Conservation (phyloP, 192 early-diverging fungal genomes). For the Martensiomyces pterosporus region DNA sequence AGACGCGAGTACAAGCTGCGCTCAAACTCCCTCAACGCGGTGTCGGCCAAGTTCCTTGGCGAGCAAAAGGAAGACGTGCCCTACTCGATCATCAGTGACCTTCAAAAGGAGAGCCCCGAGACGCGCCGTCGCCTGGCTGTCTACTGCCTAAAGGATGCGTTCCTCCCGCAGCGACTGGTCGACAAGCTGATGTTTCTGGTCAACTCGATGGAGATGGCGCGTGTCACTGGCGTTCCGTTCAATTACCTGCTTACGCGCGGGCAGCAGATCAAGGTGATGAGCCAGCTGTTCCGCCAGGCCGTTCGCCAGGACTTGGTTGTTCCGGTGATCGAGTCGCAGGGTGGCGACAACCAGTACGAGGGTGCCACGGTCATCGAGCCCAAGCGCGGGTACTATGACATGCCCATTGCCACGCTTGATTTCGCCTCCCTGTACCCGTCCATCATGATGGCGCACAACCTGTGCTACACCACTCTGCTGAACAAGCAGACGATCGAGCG, state of each 20-base stretch:
- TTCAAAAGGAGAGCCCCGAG: slow-evolving; percentile 94
- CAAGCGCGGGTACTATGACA: slow-evolving; percentile 85
- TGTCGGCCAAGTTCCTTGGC: slow-evolving; percentile 89
- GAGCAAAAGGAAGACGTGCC: slow-evolving; percentile 99
- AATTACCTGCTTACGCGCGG: slow-evolving; percentile 90
- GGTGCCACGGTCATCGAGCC: slow-evolving; percentile 98
- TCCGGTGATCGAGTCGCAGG: slow-evolving; percentile 79
- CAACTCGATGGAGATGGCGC: slow-evolving; percentile 98
- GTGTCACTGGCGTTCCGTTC: slow-evolving; percentile 95
- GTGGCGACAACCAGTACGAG: slow-evolving; percentile 84
- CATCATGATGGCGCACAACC: slow-evolving; percentile 99
- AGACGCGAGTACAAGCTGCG: slow-evolving; percentile 94
- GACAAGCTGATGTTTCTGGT: slow-evolving; percentile 97
- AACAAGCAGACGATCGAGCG: slow-evolving; percentile 57
- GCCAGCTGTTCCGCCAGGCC: slow-evolving; percentile 90
- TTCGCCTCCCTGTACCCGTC: slow-evolving; percentile 97
- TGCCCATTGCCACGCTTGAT: slow-evolving; percentile 97
- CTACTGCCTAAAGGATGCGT: slow-evolving; percentile 98
- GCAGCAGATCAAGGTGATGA: slow-evolving; percentile 98
- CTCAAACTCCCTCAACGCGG: slow-evolving; percentile 93
- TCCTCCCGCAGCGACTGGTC: slow-evolving; percentile 85
- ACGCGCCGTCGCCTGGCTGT: slow-evolving; percentile 91
- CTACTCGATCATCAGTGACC: slow-evolving; percentile 95
- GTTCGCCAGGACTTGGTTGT: slow-evolving; percentile 78
- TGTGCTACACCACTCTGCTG: slow-evolving; percentile 92